phyloP scores from a whole-genome alignment of 192 early-diverging fungal genomes.

The Linnemannia zychae region DNA sequence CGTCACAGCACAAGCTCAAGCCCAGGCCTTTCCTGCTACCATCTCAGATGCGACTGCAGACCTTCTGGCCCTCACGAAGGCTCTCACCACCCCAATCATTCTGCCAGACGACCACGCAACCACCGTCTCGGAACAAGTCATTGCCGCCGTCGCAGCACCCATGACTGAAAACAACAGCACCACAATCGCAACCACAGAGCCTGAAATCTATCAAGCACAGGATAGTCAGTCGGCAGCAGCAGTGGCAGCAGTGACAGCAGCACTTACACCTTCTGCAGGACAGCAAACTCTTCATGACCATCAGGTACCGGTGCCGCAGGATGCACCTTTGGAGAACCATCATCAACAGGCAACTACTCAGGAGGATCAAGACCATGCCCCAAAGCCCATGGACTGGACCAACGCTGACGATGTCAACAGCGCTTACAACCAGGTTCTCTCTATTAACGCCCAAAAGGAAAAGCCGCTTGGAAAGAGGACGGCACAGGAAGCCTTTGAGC shows the following conservation, averaged over 20 bases:
- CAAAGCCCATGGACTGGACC: constrained; percentile 5
- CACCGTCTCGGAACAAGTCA: neutral
- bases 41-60: constrained; percentile 10
- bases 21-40: constrained; percentile 11
- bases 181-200: neutral
- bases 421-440: constrained; percentile 32
- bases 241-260: constrained; percentile 10
- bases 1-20: constrained; percentile 7
- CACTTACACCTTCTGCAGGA: neutral
- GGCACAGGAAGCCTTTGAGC: constrained; percentile 36
- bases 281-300: neutral
- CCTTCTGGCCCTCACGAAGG: constrained; percentile 13
- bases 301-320: neutral
- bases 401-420: constrained; percentile 14
- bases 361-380: neutral
- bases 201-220: neutral
- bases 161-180: neutral
- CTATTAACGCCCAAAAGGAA: constrained; percentile 12
- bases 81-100: constrained; percentile 18
- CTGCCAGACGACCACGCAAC: neutral
- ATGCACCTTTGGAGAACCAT: neutral
- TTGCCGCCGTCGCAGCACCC: constrained; percentile 13
- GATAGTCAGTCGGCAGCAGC: neutral
- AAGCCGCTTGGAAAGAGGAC: constrained; percentile 20
- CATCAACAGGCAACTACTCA: neutral